Base-by-base conservation (phyloP, 805 yeast genomes). In the Blastobotrys chiropterorum region DNA sequence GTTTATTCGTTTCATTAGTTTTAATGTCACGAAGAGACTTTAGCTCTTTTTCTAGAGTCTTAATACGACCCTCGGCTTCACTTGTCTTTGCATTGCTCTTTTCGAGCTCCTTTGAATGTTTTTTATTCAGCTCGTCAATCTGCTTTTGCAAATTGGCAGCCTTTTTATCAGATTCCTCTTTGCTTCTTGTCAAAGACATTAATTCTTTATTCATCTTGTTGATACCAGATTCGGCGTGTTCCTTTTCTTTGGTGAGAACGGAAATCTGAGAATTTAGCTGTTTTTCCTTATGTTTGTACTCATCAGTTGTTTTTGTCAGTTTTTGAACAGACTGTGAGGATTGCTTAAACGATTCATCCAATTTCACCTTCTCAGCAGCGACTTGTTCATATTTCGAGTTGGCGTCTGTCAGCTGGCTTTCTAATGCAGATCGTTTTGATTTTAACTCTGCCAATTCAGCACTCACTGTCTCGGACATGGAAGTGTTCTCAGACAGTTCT, bases 131-230 rank as follows among this genome's bases (percentile, higher is more conserved):
- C 2, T 59, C 62, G 0, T 61, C 59, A 2, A 73, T 54, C 30
- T 77, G 77, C 42, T 72, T 77, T 52, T 80, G 78, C 44, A 75
- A 54, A 3, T 58, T 60, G 40, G 72, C 74, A 14, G 78, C 66
- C 6, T 67, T 66, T 21, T 71, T 70, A 44, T 77, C 81, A 4
- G 76, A 60, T 0, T 77, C 76, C 1, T 77, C 80, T 53, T 82
- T 83, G 34, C 80, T 81, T 51, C 79, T 80, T 0, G 81, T 76
- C 43, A 89, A 70, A 46, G 77, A 77, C 66, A 88, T 79, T 30
- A 90, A 70, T 57, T 90, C 98, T 40, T 92, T 73, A 50, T 84
- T 85, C 96, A 90, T 86, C 59, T 89, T 90, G 63, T 90, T 90
- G 48, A 90, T 83, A 2, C 96, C 97, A 53, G 81, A 83, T 61